These are phyloP conservation scores for Solanum chaucha DNA, from an alignment of 257 asterid species.

Conservation along the genomic window DNA sequence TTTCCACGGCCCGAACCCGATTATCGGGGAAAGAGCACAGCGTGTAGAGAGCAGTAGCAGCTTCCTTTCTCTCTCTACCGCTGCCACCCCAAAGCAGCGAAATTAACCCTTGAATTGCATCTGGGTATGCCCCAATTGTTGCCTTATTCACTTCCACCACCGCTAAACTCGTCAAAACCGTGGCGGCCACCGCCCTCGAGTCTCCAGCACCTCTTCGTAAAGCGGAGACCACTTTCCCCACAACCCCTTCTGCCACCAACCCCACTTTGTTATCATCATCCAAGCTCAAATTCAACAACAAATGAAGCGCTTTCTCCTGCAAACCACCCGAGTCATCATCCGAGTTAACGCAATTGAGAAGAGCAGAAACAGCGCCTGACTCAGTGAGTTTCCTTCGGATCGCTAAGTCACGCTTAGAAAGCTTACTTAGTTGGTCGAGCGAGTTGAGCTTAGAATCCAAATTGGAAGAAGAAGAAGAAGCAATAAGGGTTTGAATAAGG, in stretches of 20 bases:
- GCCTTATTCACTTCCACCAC: conserved; percentile 89
- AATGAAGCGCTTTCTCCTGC: conserved; percentile 69
- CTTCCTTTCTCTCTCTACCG: conserved; percentile 77
- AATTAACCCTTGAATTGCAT: conserved; percentile 59
- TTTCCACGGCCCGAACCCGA: conserved; percentile 49
- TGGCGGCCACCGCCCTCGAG: conserved; percentile 83
- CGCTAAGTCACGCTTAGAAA: conserved; percentile 54
- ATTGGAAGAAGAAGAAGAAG: conserved; percentile 22
- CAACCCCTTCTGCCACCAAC: conserved; percentile 77
- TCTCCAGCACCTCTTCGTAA: conserved; percentile 58
- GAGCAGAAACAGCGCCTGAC: conserved; percentile 79
- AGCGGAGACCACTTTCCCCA: conserved; percentile 59
- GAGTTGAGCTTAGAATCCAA: conserved; percentile 31
- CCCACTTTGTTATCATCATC: conserved; percentile 93
- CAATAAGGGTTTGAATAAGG: conserved; percentile 40
- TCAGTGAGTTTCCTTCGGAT: conserved; percentile 58
- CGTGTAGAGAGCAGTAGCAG: conserved; percentile 72
- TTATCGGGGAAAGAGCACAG: conserved; percentile 73
- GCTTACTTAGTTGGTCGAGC: conserved; percentile 49
- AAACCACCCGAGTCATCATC: conserved; percentile 35
- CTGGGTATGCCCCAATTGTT: conserved; percentile 69
- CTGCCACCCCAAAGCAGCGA: conserved; percentile 51
- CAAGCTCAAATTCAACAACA: conserved; percentile 71
- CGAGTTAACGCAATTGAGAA: conserved; percentile 46
- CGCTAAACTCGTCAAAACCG: conserved; percentile 80